These are phyloP conservation scores for Prunus davidiana DNA, from an alignment of 306 rosid genomes.

Conservation along the genomic window DNA sequence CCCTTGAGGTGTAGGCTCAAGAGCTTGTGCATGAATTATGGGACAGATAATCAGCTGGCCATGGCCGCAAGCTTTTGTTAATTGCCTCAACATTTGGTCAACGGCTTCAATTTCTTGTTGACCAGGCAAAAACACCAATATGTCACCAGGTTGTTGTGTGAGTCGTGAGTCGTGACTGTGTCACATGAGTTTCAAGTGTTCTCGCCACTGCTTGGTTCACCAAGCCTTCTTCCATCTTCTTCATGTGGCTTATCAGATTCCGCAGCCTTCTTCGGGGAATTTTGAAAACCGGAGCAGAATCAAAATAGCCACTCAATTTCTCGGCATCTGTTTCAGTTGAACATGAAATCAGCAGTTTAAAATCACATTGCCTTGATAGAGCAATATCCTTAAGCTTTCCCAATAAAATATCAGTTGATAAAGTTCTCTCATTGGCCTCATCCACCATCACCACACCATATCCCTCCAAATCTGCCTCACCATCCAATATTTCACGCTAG, in stretches of 20 bases:
- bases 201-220: constrained; percentile 78
- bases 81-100: constrained; percentile 76
- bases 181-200: constrained; percentile 75
- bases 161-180: background rate
- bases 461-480: constrained; percentile 77
- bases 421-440: constrained; percentile 92
- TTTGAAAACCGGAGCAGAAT: constrained; percentile 73
- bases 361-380: constrained; percentile 61
- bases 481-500: constrained; percentile 53
- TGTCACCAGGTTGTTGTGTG: constrained; percentile 64
- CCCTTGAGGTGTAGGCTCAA: constrained; percentile 87
- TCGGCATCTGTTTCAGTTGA: constrained; percentile 75
- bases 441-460: constrained; percentile 96
- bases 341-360: constrained; percentile 69
- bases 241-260: constrained; percentile 62
- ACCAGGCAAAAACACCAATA: constrained; percentile 78
- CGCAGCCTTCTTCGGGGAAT: constrained; percentile 57
- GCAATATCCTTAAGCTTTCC: constrained; percentile 84
- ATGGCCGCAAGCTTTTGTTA: constrained; percentile 39
- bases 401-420: constrained; percentile 86
- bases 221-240: constrained; percentile 85
- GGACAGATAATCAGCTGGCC: constrained; percentile 82
- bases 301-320: constrained; percentile 73
- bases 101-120: constrained; percentile 90
- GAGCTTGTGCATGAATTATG: constrained; percentile 35